Evolutionary conservation across 495 filamentous ascomycete genomes (phyloP), one percentile per base, ranked within the genome.

Genomic region (Recurvomyces mirabilis): DNA sequence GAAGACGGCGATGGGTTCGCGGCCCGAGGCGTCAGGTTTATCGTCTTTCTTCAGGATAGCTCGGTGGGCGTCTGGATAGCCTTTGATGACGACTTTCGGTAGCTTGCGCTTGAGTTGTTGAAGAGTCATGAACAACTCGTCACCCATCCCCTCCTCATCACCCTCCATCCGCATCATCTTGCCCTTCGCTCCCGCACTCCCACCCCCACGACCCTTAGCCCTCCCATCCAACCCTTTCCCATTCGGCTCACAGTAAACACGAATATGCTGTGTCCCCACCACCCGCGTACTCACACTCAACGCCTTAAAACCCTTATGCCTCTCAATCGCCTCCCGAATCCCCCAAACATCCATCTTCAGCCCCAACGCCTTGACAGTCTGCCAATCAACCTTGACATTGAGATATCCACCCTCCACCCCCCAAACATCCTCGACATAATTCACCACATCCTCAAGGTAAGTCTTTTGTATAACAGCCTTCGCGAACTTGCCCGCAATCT

Each of bases 401-500:
- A 98, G 62, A 49, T 78, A 85, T 22, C 78, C 75, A 26, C 77
- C 74, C n/a, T 78, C 69, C 1, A 70, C 65, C n/a, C 77, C 74
- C 83, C 85, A 95, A 36, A 77, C 74, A 47, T 93, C 85, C 36
- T 89, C 84, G 15, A 94, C 70, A 36, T 74, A 85, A 42, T 71
- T 69, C 49, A 93, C 79, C 30, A 85, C 74, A 53, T 87, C 84
- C 25, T 72, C 68, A 19, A 91, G 65, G 50, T 75, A 87, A 0
- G 82, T 88, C 68, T 88, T 94, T 60, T 95, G 87, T 46, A 98
- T 91, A 31, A 84, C 75, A 5, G 79, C 82, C 65, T 96, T 93
- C 41, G 93, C 87, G 43, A 93, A 76, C 3, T 82, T 76, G 13
- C 93, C 93, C 13, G 81, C 83, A 38, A 72, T 68, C 38, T 89